These are phyloP conservation scores for Ganoderma boninense DNA, from an alignment of 1,284 basidiomycete genomes.

Conservation along the genomic window DNA sequence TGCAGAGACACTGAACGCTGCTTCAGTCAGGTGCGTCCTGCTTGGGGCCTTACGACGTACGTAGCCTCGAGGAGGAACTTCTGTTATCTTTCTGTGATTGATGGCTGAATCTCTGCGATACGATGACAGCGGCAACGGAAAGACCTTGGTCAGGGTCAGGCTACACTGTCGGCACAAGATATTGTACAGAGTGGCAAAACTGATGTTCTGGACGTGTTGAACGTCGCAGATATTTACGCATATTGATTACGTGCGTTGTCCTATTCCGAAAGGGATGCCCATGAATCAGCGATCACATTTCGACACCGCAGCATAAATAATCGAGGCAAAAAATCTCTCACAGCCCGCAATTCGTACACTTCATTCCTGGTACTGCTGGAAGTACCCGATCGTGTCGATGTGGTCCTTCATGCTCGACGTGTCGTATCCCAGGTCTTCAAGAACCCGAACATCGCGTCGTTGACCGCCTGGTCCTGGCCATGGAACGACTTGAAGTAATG, in stretches of 20 bases:
- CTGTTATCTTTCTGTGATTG: too few relatives aligned
- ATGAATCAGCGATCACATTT: background rate
- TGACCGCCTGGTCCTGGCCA: slow-evolving; percentile 5
- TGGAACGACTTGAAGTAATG: background rate
- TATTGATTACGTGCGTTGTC: background rate
- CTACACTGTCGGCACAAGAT: too few relatives aligned
- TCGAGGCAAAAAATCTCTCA: background rate
- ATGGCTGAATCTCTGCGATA: too few relatives aligned
- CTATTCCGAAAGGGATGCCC: background rate
- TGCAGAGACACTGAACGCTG: too few relatives aligned
- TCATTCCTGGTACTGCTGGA: background rate
- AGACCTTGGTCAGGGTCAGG: too few relatives aligned
- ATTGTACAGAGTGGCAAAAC: background rate
- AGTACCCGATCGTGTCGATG: background rate
- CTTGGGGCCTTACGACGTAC: too few relatives aligned
- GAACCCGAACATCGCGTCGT: slow-evolving; percentile 5
- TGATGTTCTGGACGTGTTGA: background rate
- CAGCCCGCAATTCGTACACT: background rate
- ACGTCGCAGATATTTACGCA: background rate
- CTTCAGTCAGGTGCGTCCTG: too few relatives aligned
- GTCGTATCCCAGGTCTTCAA: background rate
- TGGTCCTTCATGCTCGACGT: background rate
- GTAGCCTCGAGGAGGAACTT: too few relatives aligned
- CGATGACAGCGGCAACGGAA: too few relatives aligned
- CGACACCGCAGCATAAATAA: too few relatives aligned